Evolutionary conservation across 2,329 filamentous ascomycete genomes (phyloP).

Genomic region (Colletotrichum sp.): DNA sequence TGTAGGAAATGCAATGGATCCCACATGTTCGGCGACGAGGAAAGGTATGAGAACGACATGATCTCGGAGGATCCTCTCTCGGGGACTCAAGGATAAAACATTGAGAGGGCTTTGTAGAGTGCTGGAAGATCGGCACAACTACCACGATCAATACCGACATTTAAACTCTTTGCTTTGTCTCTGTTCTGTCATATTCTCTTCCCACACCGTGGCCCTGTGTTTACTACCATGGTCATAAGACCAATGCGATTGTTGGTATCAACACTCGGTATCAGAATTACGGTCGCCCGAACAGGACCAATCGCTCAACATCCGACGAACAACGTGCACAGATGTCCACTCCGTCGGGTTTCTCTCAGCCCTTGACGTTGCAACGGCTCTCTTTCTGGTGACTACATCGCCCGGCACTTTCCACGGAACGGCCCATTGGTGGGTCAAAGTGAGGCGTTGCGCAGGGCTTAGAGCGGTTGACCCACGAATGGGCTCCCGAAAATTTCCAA

Average conservation of each 20-base stretch:
- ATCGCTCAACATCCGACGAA: not conserved
- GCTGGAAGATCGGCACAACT: fast-evolving
- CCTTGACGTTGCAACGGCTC: not conserved
- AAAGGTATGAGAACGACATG: not conserved
- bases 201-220: not conserved
- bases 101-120: not conserved
- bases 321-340: not conserved
- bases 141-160: not conserved
- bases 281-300: fast-evolving
- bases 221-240: not conserved
- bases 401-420: not conserved
- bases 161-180: not conserved
- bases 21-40: not conserved
- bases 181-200: not conserved
- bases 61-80: not conserved
- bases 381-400: not conserved
- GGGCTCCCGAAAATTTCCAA: not conserved
- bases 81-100: not conserved
- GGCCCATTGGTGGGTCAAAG: not conserved
- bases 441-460: not conserved
- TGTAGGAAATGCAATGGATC: not conserved
- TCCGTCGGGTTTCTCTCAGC: not conserved
- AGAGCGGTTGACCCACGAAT: not conserved
- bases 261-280: not conserved
- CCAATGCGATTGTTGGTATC: not conserved